These are phyloP conservation scores for Bipolaris victoriae DNA, from an alignment of 2,329 filamentous ascomycete species.

Conservation along the genomic window DNA sequence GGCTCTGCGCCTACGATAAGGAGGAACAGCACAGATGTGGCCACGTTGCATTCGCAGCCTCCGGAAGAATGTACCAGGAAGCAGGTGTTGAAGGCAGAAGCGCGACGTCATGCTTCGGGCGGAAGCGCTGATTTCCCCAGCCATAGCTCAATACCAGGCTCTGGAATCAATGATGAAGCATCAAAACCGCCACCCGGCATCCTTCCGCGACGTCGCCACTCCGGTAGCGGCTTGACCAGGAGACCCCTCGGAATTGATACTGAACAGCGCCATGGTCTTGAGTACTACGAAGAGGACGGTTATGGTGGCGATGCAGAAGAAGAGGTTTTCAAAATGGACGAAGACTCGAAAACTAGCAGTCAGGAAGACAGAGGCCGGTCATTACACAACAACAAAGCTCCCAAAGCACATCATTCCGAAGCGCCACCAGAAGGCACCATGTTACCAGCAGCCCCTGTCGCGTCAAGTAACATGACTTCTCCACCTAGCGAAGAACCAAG, in stretches of 20 bases:
- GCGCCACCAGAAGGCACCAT: slow-evolving; percentile 32
- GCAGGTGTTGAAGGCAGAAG: slow-evolving; percentile 51
- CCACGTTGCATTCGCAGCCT: slow-evolving; percentile 33
- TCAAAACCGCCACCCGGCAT: slow-evolving; percentile 38
- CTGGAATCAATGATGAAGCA: slow-evolving; percentile 20
- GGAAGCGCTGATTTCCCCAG: slow-evolving; percentile 19
- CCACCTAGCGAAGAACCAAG: slow-evolving; percentile 27
- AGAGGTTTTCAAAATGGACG: slow-evolving; percentile 72
- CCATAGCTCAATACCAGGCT: slow-evolving; percentile 19
- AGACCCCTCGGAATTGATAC: slow-evolving; percentile 71
- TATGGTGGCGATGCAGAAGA: slow-evolving; percentile 80
- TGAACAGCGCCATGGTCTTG: slow-evolving; percentile 72
- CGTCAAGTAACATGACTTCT: slow-evolving; percentile 20
- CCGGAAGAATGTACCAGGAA: slow-evolving; percentile 49
- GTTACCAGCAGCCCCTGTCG: slow-evolving; percentile 44
- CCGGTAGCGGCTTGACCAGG: slow-evolving; percentile 81
- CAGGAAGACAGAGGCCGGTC: slow-evolving; percentile 9
- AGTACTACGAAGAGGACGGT: slow-evolving; percentile 90
- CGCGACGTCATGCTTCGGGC: slow-evolving; percentile 42
- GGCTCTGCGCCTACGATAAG: slow-evolving; percentile 44
- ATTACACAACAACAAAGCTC: background rate
- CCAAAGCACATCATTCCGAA: background rate
- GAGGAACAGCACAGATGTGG: slow-evolving; percentile 49
- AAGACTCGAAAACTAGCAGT: slow-evolving; percentile 40
- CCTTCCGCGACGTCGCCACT: slow-evolving; percentile 72